A percentile compares a stretch with the other conserved stretches of the same genome.
Evolutionary conservation across 2,329 filamentous ascomycete genomes (phyloP).

Genomic region (Corynespora cassiicola): DNA sequence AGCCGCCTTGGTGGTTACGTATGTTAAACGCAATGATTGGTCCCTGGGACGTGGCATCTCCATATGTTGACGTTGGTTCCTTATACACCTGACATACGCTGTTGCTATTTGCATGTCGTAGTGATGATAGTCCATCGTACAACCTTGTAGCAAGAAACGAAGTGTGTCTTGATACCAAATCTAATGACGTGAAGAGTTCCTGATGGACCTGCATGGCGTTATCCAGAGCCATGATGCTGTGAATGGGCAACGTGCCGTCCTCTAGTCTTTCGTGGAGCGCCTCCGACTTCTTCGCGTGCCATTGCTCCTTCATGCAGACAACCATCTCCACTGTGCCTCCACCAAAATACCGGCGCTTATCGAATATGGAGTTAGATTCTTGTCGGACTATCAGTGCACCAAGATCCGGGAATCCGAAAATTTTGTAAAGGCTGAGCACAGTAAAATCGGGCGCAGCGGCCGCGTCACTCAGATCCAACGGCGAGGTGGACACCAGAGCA

Average conservation of each 20-base stretch:
- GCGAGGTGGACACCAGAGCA: constrained; percentile 77
- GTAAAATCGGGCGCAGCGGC: constrained; percentile 79
- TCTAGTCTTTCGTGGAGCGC: constrained; percentile 83
- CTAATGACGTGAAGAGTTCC: constrained; percentile 75
- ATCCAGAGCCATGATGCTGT: constrained; percentile 85
- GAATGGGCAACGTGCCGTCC: constrained; percentile 89
- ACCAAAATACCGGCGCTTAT: constrained; percentile 81
- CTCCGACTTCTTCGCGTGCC: constrained; percentile 78
- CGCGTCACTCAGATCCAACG: constrained; percentile 71
- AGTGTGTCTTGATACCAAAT: constrained; percentile 73
- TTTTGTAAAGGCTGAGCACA: constrained; percentile 90
- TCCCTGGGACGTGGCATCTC: constrained; percentile 61
- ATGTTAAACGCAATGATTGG: constrained; percentile 88
- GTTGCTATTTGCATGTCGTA: constrained; percentile 74
- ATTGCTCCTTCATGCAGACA: constrained; percentile 75
- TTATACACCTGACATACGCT: constrained; percentile 73
- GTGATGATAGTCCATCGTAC: constrained; percentile 60
- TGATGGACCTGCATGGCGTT: constrained; percentile 74
- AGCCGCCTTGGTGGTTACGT: constrained; percentile 70
- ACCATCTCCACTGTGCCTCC: constrained; percentile 95
- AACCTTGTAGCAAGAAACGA: constrained; percentile 67
- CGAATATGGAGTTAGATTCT: constrained; percentile 68
- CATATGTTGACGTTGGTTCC: constrained; percentile 48
- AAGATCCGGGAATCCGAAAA: constrained; percentile 95
- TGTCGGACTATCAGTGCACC: constrained; percentile 85